Evolutionary conservation across 1,139 yeast genomes (phyloP).

Genomic region (Lodderomyces beijingensis): DNA sequence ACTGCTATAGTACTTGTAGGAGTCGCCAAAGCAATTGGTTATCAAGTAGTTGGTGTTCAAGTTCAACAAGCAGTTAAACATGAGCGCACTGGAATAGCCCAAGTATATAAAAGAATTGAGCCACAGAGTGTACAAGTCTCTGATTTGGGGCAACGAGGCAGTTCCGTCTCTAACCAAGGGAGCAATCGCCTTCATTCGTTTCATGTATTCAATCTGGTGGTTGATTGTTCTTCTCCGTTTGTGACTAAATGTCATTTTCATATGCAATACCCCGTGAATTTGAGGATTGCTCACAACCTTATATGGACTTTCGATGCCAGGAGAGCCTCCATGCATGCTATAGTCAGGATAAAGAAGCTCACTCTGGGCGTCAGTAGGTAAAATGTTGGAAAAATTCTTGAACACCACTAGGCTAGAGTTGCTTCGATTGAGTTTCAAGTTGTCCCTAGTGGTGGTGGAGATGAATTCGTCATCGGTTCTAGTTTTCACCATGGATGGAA

Average conservation of each 20-base stretch:
- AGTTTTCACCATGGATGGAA: background rate
- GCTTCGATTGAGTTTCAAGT: slow-evolving; percentile 1
- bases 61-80: slow-evolving; percentile 39
- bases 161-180: slow-evolving; percentile 25
- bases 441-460: background rate
- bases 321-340: too few species aligned
- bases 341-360: slow-evolving; percentile 40
- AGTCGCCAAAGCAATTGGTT: slow-evolving; percentile 27
- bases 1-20: slow-evolving; percentile 4
- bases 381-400: slow-evolving; percentile 29
- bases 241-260: slow-evolving; percentile 12
- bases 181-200: slow-evolving; percentile 13
- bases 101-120: slow-evolving; percentile 29
- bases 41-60: slow-evolving; percentile 39
- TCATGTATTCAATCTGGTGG: slow-evolving; percentile 15
- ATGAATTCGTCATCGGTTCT: background rate
- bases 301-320: too few species aligned
- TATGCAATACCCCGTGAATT: slow-evolving; percentile 12
- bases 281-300: background rate
- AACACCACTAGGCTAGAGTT: slow-evolving; percentile 11
- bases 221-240: slow-evolving; percentile 12
- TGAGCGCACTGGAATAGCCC: slow-evolving; percentile 21
- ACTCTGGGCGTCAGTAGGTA: slow-evolving; percentile 17
- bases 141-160: slow-evolving; percentile 26
- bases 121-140: slow-evolving; percentile 33